These are phyloP conservation scores for Rhynchospora pubera DNA, from an alignment of 176 grass and related monocot species.

Conservation along the genomic window DNA sequence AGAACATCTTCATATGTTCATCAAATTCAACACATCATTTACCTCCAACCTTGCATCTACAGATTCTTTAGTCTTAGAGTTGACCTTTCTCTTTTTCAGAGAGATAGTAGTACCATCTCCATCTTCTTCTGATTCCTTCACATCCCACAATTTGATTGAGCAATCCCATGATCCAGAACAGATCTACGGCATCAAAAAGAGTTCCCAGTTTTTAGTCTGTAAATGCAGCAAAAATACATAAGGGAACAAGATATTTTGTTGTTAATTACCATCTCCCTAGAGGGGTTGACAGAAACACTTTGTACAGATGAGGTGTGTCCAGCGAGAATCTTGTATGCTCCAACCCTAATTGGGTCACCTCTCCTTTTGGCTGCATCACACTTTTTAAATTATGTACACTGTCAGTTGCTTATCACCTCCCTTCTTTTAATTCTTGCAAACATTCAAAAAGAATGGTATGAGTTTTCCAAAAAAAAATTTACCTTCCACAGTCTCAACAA, in stretches of 20 bases:
- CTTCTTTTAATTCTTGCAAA: background rate
- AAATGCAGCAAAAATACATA: background rate
- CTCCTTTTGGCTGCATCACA: slow-evolving; percentile 39
- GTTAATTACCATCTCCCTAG: slow-evolving; percentile 56
- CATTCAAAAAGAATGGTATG: background rate
- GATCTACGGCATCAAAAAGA: slow-evolving; percentile 39
- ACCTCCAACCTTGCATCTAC: slow-evolving; percentile 88
- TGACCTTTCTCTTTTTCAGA: slow-evolving; percentile 78
- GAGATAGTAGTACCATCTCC: slow-evolving; percentile 57
- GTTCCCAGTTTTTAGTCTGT: slow-evolving; percentile 1
- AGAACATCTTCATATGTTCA: too few relatives aligned
- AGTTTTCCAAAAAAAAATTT: background rate
- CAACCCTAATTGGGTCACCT: slow-evolving; percentile 36
- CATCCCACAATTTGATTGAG: slow-evolving; percentile 80
- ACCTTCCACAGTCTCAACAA: slow-evolving; percentile 83
- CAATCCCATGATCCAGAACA: slow-evolving; percentile 96
- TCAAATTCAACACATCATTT: background rate
- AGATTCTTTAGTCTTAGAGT: slow-evolving; percentile 45
- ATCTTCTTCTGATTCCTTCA: slow-evolving; percentile 60
- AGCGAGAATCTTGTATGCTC: slow-evolving; percentile 72
- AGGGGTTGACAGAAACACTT: slow-evolving; percentile 58
- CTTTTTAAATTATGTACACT: slow-evolving; percentile 34
- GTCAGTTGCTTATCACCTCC: background rate
- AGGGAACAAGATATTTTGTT: slow-evolving; percentile 6
- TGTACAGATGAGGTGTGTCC: slow-evolving; percentile 73